These are phyloP conservation scores for Aspergillus alliaceus DNA, from an alignment of 2,329 filamentous ascomycete species.

Conservation along the genomic window DNA sequence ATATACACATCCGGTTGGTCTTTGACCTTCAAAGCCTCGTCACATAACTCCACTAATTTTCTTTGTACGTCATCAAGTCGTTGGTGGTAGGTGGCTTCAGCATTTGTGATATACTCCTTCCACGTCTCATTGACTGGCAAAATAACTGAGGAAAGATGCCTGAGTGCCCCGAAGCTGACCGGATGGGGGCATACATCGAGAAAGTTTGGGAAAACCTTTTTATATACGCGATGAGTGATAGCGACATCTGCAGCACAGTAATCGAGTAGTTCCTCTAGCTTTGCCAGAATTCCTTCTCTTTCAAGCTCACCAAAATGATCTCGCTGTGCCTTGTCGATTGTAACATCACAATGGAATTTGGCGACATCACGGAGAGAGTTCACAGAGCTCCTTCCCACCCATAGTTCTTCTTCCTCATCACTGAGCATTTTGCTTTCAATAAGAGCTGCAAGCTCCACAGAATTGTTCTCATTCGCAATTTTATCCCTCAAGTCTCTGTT, in stretches of 20 bases:
- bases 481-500: constrained; percentile 79
- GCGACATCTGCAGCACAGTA: constrained; percentile 95
- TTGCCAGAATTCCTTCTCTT: constrained; percentile 66
- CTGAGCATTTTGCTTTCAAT: constrained; percentile 66
- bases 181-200: constrained; percentile 89
- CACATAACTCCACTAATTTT: constrained; percentile 69
- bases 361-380: constrained; percentile 95
- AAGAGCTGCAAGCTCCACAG: constrained; percentile 68
- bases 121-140: constrained; percentile 85
- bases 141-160: constrained; percentile 91
- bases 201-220: constrained; percentile 88
- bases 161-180: constrained; percentile 90
- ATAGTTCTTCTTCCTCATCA: constrained; percentile 90
- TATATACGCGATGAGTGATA: constrained; percentile 91
- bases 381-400: constrained; percentile 91
- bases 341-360: constrained; percentile 89
- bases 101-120: constrained; percentile 78
- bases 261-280: constrained; percentile 79
- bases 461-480: constrained; percentile 69
- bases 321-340: constrained; percentile 84
- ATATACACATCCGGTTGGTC: constrained; percentile 66
- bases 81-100: constrained; percentile 79
- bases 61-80: constrained; percentile 76
- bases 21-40: constrained; percentile 76
- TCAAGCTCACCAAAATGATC: constrained; percentile 85